Evolutionary conservation across 331 rosid genomes (phyloP).

Genomic region (Arachis monticola): DNA sequence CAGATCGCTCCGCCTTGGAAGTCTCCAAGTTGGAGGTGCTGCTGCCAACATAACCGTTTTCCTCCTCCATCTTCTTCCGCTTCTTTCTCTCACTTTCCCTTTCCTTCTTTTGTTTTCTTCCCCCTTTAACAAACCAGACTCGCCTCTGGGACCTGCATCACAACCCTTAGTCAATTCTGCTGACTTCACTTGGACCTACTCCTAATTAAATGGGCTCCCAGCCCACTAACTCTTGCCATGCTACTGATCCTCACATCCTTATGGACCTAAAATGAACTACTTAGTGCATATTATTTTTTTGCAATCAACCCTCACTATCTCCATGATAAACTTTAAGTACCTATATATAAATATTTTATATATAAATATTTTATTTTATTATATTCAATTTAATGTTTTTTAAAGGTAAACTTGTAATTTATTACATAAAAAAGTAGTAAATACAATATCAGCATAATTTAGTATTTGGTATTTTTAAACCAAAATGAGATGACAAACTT

Average conservation of each 20-base stretch:
- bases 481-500: no score
- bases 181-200: background rate
- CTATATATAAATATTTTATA: no score
- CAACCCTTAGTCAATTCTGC: slow-evolving; percentile 8
- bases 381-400: no score
- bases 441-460: no score
- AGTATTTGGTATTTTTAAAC: no score
- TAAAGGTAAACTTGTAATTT: no score
- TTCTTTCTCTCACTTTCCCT: background rate
- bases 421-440: no score
- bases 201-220: background rate
- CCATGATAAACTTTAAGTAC: no score
- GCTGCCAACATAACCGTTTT: slow-evolving; percentile 52
- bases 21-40: slow-evolving; percentile 69
- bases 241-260: background rate
- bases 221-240: background rate
- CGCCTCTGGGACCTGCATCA: background rate
- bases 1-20: slow-evolving; percentile 81
- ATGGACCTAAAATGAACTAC: background rate
- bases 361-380: no score
- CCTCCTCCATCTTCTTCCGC: slow-evolving; percentile 64
- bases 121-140: background rate
- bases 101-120: background rate
- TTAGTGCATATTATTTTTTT: no score
- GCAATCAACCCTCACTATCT: no score